A percentile compares a stretch with the other conserved stretches of the same genome.
Evolutionary conservation across 345 rosid species (phyloP).

Genomic region (Corchorus capsularis): DNA sequence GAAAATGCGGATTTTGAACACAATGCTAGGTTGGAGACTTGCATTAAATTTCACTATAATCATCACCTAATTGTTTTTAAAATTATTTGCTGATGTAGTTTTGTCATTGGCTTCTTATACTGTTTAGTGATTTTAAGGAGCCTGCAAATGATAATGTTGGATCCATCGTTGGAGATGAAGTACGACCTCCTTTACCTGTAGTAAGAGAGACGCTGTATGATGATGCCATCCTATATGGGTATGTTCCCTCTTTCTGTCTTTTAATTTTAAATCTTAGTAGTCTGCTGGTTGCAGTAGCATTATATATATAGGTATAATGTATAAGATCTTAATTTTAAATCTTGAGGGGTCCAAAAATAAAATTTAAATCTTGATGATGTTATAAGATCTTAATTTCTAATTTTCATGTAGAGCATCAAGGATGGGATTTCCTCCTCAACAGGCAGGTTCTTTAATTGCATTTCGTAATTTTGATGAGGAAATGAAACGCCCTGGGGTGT

Average conservation of each 20-base stretch:
- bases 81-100: conserved; percentile 12
- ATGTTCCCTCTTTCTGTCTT: conserved; percentile 25
- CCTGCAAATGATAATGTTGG: conserved; percentile 40
- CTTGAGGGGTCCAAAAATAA: no score
- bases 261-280: background rate
- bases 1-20: conserved; percentile 34
- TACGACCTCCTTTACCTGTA: conserved; percentile 93
- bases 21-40: conserved; percentile 32
- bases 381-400: background rate
- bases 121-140: conserved; percentile 44
- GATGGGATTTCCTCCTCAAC: conserved; percentile 46
- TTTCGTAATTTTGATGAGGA: conserved; percentile 93
- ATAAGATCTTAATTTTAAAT: background rate
- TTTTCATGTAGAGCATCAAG: conserved; percentile 52
- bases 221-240: conserved; percentile 64
- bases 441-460: conserved; percentile 67
- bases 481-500: conserved; percentile 77
- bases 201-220: conserved; percentile 96
- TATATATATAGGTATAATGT: background rate
- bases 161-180: conserved; percentile 59
- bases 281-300: conserved; percentile 1
- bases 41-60: background rate
- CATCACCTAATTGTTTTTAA: background rate
- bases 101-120: conserved; percentile 22
- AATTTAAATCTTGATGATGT: background rate